A percentile compares a stretch with the other conserved stretches of the same genome.
phyloP scores from a whole-genome alignment of 345 rosid species.

The Ricinus communis region DNA sequence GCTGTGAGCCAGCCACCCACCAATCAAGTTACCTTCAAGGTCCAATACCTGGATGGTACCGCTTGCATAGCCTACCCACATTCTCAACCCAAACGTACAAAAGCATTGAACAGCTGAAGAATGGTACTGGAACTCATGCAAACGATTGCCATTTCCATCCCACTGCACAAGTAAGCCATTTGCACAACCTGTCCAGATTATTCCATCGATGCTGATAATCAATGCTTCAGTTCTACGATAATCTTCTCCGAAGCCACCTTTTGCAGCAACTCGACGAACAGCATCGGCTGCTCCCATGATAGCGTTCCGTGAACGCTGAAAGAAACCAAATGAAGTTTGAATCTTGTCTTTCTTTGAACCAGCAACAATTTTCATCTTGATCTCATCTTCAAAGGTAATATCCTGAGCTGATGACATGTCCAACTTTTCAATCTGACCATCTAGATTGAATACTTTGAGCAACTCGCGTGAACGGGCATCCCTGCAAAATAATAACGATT shows the following conservation, averaged over 20 bases:
- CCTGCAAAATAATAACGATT: constrained; percentile 50
- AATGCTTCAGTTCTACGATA: constrained; percentile 79
- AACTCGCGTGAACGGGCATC: constrained; percentile 89
- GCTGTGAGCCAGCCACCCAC: constrained; percentile 81
- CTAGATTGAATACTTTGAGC: constrained; percentile 80
- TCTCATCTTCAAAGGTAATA: constrained; percentile 57
- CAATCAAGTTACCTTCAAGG: constrained; percentile 73
- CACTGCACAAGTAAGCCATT: constrained; percentile 85
- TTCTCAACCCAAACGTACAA: constrained; percentile 67
- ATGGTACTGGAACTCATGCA: constrained; percentile 63
- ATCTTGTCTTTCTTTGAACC: constrained; percentile 74
- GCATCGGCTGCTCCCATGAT: constrained; percentile 99
- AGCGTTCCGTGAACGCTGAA: constrained; percentile 98
- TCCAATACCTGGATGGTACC: constrained; percentile 82
- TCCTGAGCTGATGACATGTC: constrained; percentile 43
- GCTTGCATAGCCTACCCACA: constrained; percentile 85
- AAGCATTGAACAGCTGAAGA: constrained; percentile 74
- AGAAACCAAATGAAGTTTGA: constrained; percentile 60
- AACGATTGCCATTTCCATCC: constrained; percentile 84
- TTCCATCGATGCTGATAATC: constrained; percentile 71
- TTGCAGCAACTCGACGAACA: constrained; percentile 90
- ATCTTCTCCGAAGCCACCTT: constrained; percentile 81
- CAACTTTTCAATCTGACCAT: constrained; percentile 82
- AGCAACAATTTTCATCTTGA: constrained; percentile 65
- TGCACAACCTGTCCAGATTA: constrained; percentile 88